Evolutionary conservation across 2,329 filamentous ascomycete genomes (phyloP), one percentile per base, ranked within the genome.

Genomic region (Penicillium corylophilum): DNA sequence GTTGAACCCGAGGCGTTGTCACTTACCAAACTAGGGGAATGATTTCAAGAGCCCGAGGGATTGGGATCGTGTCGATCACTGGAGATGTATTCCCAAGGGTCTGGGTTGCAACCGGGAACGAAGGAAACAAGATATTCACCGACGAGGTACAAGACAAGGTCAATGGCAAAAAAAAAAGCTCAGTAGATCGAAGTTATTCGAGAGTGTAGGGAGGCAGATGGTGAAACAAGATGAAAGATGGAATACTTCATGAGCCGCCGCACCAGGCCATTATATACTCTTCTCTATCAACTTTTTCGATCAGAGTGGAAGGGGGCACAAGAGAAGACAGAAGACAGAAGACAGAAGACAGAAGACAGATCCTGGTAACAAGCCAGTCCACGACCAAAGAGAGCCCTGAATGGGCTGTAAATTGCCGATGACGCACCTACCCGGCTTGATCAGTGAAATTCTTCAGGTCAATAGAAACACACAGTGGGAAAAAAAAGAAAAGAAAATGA

Each of bases 1-100:
- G 13, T 41, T 24, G 18, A 36, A 40, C 48, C 55, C 54, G 51
- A 46, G 48, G 46, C 23, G 39, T 41, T 47, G 54, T 62, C 49
- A 60, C 61, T 29, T 55, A 62, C 60, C 43, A 36, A 46, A 54
- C 54, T 51, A 54, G 56, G 26, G 26, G 42, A 53, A 54, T 20
- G 42, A 40, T 51, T n/a, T n/a, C 50, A 44, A 47, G 46, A 18
- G 53, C 59, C 61, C 60, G 60, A 52, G 51, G 50, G 47, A 50
- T 3, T 60, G 57, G 60, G 54, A 52, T 41, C 40, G 26, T 31
- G 61, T 56, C 54, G 59, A 63, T 63, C 61, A 51, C 49, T 51
- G 56, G 54, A 55, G 35, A 59, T 38, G 13, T 23, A 18, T 36
- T 50, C 61, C 53, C 46, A 44, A 44, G 50, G 1, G 31, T 26